Evolutionary conservation across 805 yeast species (phyloP).

Genomic region (Jamesozyma rosinii): DNA sequence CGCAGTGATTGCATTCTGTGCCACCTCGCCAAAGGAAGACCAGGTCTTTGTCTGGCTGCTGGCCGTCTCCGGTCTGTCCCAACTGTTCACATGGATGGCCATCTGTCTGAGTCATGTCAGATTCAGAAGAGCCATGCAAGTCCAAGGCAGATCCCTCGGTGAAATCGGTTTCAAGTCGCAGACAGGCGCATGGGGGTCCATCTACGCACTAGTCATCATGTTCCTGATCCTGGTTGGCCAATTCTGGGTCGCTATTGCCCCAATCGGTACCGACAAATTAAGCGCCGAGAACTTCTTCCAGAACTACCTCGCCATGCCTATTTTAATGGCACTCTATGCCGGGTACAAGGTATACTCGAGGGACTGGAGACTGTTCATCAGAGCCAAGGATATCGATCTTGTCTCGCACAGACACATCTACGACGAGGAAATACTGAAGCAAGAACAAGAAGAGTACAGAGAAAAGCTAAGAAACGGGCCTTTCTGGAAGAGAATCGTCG

Average conservation of each 20-base stretch:
- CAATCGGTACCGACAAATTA: slow-evolving; percentile 33
- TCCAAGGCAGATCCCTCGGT: slow-evolving; percentile 41
- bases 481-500: slow-evolving; percentile 19
- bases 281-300: slow-evolving; percentile 39
- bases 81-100: slow-evolving; percentile 53
- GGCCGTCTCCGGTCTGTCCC: slow-evolving; percentile 52
- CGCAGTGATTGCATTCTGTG: slow-evolving; percentile 58
- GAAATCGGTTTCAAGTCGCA: slow-evolving; percentile 49
- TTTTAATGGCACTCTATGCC: slow-evolving; percentile 35
- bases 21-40: slow-evolving; percentile 50
- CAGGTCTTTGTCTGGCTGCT: slow-evolving; percentile 56
- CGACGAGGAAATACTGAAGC: slow-evolving; percentile 28
- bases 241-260: slow-evolving; percentile 58
- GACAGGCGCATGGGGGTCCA: slow-evolving; percentile 46
- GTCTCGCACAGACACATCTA: slow-evolving; percentile 25
- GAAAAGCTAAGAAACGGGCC: slow-evolving; percentile 26
- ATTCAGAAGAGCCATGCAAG: slow-evolving; percentile 49
- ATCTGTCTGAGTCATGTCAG: slow-evolving; percentile 50
- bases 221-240: slow-evolving; percentile 46
- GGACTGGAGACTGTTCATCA: slow-evolving; percentile 34
- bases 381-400: slow-evolving; percentile 27
- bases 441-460: slow-evolving; percentile 28
- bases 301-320: slow-evolving; percentile 40
- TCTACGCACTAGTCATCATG: slow-evolving; percentile 42
- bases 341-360: slow-evolving; percentile 41